These are phyloP conservation scores for Ceratonia siliqua DNA, from an alignment of 306 rosid genomes.

Conservation along the genomic window DNA sequence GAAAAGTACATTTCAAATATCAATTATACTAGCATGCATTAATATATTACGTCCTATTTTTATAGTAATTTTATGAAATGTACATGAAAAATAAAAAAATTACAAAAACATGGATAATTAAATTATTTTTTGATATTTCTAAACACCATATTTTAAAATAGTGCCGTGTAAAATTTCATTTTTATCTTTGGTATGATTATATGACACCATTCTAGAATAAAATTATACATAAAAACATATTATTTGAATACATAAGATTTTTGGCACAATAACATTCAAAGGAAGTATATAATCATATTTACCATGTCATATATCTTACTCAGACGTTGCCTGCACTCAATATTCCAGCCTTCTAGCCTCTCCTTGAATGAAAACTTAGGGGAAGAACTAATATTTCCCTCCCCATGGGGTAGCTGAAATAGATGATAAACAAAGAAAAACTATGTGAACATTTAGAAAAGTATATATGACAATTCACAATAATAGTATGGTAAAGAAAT, in stretches of 20 bases:
- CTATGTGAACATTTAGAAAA: neutral
- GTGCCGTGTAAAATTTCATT: no score
- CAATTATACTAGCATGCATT: neutral
- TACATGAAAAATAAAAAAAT: no score
- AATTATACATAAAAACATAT: no score
- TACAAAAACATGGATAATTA: no score
- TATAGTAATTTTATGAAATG: neutral
- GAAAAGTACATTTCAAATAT: neutral
- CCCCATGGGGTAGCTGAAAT: neutral
- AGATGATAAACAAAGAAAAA: neutral
- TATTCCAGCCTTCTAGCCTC: conserved; percentile 13
- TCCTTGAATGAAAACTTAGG: conserved; percentile 4
- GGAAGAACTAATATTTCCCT: neutral
- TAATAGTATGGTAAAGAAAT: neutral
- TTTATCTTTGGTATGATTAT: no score
- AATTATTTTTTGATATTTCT: no score
- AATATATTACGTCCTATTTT: neutral
- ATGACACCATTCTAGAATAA: neutral
- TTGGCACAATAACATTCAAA: neutral
- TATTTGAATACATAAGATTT: no score
- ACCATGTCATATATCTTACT: neutral
- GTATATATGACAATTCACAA: neutral
- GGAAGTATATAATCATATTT: neutral
- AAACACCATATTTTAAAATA: no score
- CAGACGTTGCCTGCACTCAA: conserved; percentile 12